phyloP scores from a whole-genome alignment of 2,329 filamentous ascomycete genomes.

The Penicillium sp. region DNA sequence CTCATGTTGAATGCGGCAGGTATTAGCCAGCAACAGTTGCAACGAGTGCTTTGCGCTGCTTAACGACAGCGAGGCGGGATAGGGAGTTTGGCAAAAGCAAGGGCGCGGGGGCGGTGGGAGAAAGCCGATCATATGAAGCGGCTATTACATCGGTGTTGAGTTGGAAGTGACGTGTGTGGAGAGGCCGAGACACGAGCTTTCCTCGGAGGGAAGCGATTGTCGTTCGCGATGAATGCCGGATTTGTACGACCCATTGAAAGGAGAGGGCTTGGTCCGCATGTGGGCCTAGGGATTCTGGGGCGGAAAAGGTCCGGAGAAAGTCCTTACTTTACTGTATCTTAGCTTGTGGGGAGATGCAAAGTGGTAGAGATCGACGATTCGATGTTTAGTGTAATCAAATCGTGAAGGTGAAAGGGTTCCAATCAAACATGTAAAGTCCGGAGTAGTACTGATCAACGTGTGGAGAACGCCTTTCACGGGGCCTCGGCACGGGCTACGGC shows the following conservation, averaged over 20 bases:
- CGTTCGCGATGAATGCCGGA: conserved; percentile 18
- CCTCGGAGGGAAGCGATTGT: conserved; percentile 14
- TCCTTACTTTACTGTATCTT: neutral
- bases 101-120: conserved; percentile 29
- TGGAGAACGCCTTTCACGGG: conserved; percentile 8
- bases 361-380: neutral
- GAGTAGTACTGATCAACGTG: neutral
- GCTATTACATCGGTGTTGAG: conserved; percentile 25
- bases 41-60: conserved; percentile 28
- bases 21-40: conserved; percentile 29
- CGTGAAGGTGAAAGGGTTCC: neutral
- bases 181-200: neutral
- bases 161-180: conserved; percentile 22
- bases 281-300: conserved; percentile 8
- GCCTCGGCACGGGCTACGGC: conserved; percentile 18
- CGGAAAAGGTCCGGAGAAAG: neutral
- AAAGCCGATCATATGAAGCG: conserved; percentile 36
- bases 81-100: conserved; percentile 21
- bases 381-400: neutral
- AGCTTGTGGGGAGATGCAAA: neutral
- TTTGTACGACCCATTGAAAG: conserved; percentile 12
- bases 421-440: neutral
- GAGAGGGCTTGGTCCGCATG: neutral
- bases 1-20: conserved; percentile 22
- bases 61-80: conserved; percentile 16